Conservation (phyloP, 179 eudicot genomes). For the Sideroxylon spinosum region DNA sequence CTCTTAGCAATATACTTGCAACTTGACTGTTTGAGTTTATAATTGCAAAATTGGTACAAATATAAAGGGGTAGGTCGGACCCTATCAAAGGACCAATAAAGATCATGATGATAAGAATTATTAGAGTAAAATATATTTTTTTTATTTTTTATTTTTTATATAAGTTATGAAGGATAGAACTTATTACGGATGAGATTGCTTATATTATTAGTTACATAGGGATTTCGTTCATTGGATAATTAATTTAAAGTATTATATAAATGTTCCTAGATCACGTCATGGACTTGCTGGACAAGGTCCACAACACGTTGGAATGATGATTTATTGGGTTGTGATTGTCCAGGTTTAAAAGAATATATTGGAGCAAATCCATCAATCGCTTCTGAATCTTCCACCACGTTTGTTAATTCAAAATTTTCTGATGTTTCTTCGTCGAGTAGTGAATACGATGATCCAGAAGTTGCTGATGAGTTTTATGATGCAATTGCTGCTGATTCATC, state of each 20-base stretch:
- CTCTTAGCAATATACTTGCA: too few relatives aligned
- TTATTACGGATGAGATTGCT: too few relatives aligned
- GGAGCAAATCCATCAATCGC: conserved; percentile 72
- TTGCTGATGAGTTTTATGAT: conserved; percentile 82
- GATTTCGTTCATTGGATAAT: neutral
- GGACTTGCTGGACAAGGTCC: neutral
- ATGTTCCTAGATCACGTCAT: neutral
- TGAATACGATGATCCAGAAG: conserved; percentile 49
- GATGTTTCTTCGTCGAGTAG: conserved; percentile 42
- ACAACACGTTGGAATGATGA: neutral
- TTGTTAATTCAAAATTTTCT: conserved; percentile 43
- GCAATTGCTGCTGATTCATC: conserved; percentile 67
- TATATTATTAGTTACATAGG: too few relatives aligned
- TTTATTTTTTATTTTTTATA: neutral
- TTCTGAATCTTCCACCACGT: conserved; percentile 31
- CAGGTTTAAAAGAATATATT: conserved; percentile 89
- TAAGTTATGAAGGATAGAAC: neutral
- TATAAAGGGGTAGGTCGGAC: too few relatives aligned
- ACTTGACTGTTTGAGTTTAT: too few relatives aligned
- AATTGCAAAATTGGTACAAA: too few relatives aligned
- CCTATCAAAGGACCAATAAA: too few relatives aligned
- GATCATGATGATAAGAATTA: too few relatives aligned
- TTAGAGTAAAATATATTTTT: neutral
- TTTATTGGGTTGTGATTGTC: conserved; percentile 7
- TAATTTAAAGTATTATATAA: neutral